Conservation (phyloP, 352 stramenopile genomes). For the Phytophthora pisi region DNA sequence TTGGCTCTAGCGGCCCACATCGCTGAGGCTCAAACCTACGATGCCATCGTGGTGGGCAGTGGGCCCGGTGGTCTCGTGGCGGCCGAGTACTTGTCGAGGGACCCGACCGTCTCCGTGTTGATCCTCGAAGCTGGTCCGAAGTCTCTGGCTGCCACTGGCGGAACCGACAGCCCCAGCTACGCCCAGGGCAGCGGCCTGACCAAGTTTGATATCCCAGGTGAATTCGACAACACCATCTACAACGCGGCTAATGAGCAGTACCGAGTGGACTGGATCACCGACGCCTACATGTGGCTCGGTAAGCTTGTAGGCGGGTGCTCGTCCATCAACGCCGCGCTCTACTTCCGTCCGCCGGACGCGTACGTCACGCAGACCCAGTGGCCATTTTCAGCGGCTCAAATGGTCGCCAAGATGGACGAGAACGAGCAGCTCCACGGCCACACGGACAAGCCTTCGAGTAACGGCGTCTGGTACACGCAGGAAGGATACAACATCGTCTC, state of each 20-base stretch:
- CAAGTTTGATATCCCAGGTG: background rate
- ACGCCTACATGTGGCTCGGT: constrained; percentile 3
- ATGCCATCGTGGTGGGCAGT: constrained; percentile 2
- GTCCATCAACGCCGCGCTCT: constrained; percentile 1
- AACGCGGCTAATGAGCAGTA: background rate
- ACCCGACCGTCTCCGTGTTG: background rate
- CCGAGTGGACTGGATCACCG: constrained; percentile 1
- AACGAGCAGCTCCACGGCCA: background rate
- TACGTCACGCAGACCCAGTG: constrained; percentile 2
- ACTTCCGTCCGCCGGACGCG: background rate
- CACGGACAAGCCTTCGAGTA: background rate
- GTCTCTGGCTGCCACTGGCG: background rate
- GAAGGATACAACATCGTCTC: constrained; percentile 1
- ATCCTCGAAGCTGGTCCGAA: constrained; percentile 4
- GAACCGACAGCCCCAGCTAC: constrained; percentile 1
- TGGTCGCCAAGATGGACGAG: background rate
- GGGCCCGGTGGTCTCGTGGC: background rate
- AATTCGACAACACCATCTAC: constrained; percentile 3
- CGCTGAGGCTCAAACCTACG: background rate
- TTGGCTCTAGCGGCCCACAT: background rate
- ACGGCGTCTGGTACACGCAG: background rate
- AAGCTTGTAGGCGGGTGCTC: background rate
- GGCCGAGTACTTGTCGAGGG: background rate
- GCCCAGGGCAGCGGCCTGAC: background rate
- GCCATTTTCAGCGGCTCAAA: background rate